A percentile compares a stretch with the other conserved stretches of the same genome.
phyloP scores from a whole-genome alignment of 208 protist genomes.

The Crithidia expoeki region DNA sequence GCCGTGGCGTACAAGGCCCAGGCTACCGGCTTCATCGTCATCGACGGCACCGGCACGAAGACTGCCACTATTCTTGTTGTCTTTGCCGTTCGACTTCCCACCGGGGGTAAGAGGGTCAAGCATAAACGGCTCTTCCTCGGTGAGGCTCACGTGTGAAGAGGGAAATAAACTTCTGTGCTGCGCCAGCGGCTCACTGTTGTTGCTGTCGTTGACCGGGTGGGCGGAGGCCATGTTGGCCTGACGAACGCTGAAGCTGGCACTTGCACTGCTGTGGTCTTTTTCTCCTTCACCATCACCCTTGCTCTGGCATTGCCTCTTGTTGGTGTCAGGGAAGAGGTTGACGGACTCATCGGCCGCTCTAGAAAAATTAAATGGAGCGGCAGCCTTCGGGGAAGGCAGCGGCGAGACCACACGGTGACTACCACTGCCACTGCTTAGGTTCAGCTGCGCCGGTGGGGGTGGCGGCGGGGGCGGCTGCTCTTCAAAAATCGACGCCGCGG shows the following conservation, averaged over 20 bases:
- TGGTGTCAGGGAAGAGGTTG: conserved; percentile 10
- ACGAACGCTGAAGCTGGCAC: conserved; percentile 11
- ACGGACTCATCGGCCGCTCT: neutral
- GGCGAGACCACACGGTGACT: neutral
- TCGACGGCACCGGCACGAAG: neutral
- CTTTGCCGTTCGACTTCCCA: neutral
- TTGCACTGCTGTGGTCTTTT: neutral
- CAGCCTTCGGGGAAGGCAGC: neutral
- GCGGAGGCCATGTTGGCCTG: conserved; percentile 7
- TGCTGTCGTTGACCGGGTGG: neutral
- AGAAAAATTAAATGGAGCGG: neutral
- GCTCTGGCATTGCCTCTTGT: neutral
- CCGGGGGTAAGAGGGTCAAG: neutral
- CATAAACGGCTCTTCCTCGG: conserved; percentile 5
- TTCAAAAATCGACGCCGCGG: conserved; percentile 4
- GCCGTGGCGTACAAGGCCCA: neutral
- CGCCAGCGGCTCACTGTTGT: neutral
- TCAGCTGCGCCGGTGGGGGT: conserved; percentile 15
- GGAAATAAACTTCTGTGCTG: conserved; percentile 10
- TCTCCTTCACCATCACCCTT: neutral
- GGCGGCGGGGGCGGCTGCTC: conserved; percentile 21
- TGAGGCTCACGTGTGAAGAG: conserved; percentile 10
- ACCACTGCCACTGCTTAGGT: neutral
- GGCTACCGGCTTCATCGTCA: neutral
- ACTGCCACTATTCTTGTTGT: neutral